These are phyloP conservation scores for Leersia perrieri DNA, from an alignment of 176 grass and related monocot genomes.

Conservation along the genomic window DNA sequence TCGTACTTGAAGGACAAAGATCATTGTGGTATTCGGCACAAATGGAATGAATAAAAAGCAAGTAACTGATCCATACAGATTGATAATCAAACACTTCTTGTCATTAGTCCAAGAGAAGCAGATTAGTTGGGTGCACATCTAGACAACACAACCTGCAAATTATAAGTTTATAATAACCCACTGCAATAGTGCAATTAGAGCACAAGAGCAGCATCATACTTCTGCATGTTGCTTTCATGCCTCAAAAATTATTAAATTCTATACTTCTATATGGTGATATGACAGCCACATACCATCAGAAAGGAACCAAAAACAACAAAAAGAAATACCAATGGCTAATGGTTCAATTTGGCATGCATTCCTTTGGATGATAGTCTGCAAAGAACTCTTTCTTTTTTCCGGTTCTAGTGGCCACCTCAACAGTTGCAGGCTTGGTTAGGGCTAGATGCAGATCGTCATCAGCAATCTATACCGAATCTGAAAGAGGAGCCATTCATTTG, in stretches of 20 bases:
- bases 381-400: not conserved
- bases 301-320: not conserved
- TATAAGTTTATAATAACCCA: no score
- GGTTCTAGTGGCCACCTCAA: not conserved
- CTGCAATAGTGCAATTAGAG: not conserved
- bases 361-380: not conserved
- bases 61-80: not conserved
- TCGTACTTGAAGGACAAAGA: not conserved
- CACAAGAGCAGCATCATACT: not conserved
- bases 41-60: not conserved
- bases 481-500: not conserved
- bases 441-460: not conserved
- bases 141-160: not conserved
- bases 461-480: not conserved
- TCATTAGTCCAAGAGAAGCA: not conserved
- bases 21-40: not conserved
- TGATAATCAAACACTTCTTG: no score
- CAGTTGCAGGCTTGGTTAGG: not conserved
- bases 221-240: not conserved
- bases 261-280: not conserved
- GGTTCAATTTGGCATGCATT: not conserved
- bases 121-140: slow-evolving; percentile 21
- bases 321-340: not conserved
- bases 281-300: not conserved
- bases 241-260: not conserved